These are phyloP conservation scores for Talinum fruticosum DNA, from an alignment of 148 eudicot species.

Conservation along the genomic window DNA sequence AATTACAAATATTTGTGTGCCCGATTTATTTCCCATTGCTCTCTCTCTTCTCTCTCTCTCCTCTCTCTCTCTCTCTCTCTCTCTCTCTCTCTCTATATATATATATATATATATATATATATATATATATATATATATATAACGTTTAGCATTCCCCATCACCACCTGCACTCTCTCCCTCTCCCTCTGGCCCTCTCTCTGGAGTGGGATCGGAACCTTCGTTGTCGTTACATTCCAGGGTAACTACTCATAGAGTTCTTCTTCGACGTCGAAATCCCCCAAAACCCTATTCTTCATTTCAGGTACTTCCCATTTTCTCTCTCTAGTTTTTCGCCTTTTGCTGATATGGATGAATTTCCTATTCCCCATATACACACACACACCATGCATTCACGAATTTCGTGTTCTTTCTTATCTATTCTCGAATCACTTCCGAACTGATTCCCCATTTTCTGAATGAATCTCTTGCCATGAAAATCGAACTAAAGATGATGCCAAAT, in stretches of 20 bases:
- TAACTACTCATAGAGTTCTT: background rate
- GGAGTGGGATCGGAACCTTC: background rate
- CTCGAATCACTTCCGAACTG: background rate
- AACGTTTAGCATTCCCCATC: too few species aligned
- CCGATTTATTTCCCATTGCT: background rate
- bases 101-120: too few species aligned
- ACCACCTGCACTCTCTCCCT: background rate
- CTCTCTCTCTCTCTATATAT: background rate
- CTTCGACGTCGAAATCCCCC: background rate
- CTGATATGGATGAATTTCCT: background rate
- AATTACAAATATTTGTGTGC: background rate
- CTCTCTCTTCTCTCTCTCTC: slow-evolving; percentile 2
- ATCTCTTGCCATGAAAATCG: background rate
- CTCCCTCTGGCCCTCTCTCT: background rate
- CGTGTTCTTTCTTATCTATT: background rate
- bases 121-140: too few species aligned
- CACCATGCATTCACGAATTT: background rate
- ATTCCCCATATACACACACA: background rate
- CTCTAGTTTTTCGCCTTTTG: background rate
- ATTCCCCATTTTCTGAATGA: background rate
- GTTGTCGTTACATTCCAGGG: background rate
- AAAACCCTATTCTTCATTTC: background rate
- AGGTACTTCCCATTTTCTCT: background rate
- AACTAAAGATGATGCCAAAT: background rate
- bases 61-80: background rate